Percentiles rank a stretch among this genome's conserved stretches.
phyloP scores from a whole-genome alignment of 495 filamentous ascomycete genomes.

The Penicillium soppii region DNA sequence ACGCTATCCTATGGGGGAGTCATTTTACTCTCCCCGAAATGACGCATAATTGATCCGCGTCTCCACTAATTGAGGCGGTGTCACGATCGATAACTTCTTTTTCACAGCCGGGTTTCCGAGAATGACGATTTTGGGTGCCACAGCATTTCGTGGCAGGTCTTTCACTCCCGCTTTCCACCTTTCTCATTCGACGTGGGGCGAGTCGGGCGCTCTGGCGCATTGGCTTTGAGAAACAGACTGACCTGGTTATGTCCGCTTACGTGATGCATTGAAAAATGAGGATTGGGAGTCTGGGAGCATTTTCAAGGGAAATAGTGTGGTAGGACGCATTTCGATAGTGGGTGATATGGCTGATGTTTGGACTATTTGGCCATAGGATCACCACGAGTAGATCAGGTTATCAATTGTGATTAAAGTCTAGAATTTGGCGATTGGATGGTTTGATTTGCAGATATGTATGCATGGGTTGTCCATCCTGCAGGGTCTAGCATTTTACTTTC shows the following conservation, averaged over 20 bases:
- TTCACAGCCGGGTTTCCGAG: neutral
- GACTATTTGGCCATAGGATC: neutral
- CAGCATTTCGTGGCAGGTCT: neutral
- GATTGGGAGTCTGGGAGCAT: too few relatives aligned
- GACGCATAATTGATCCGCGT: neutral
- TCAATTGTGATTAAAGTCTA: neutral
- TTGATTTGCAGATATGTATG: neutral
- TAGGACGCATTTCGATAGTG: neutral
- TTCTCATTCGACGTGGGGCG: neutral
- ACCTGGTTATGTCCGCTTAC: neutral
- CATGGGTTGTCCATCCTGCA: constrained; percentile 1
- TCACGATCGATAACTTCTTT: neutral
- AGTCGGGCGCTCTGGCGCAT: constrained; percentile 1
- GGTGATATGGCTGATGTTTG: neutral
- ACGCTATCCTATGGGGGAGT: constrained; percentile 1
- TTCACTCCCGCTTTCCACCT: neutral
- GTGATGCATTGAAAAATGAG: too few relatives aligned
- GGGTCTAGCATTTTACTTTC: neutral
- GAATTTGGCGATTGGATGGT: neutral
- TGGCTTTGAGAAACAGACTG: neutral
- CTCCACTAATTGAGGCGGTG: constrained; percentile 9
- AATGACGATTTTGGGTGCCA: constrained; percentile 5
- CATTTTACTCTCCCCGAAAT: constrained; percentile 5
- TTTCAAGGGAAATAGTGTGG: too few relatives aligned
- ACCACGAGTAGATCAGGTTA: neutral